phyloP scores from a whole-genome alignment of 73 alveolate genomes.

The Tetrahymena elliotti region DNA sequence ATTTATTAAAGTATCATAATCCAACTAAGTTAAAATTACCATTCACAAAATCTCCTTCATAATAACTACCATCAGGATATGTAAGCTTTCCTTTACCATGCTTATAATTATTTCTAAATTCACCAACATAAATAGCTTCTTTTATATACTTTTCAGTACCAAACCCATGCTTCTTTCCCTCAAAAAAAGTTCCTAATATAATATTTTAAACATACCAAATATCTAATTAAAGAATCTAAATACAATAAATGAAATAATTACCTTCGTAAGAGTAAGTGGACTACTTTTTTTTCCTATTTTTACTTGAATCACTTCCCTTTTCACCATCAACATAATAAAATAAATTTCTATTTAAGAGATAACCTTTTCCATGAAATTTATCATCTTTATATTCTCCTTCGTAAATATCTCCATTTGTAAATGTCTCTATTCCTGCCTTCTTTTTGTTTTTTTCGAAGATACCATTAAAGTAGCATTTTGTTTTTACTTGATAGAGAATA shows the following conservation, averaged over 20 bases:
- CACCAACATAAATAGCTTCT: slow-evolving; percentile 16
- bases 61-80: slow-evolving; percentile 13
- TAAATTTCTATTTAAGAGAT: not conserved
- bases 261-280: slow-evolving; percentile 22
- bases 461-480: slow-evolving; percentile 37
- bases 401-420: slow-evolving; percentile 42
- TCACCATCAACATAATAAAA: not conserved
- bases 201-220: not conserved
- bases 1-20: too few relatives aligned
- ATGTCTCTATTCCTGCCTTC: slow-evolving; percentile 22
- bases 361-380: slow-evolving; percentile 21
- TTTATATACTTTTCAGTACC: slow-evolving; percentile 17
- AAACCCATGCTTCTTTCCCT: slow-evolving; percentile 7
- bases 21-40: not conserved
- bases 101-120: not conserved
- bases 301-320: not conserved
- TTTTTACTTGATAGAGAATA: not conserved
- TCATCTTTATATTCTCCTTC: slow-evolving; percentile 26
- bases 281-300: not conserved
- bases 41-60: slow-evolving; percentile 26
- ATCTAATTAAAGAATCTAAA: not conserved
- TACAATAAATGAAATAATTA: not conserved
- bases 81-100: slow-evolving; percentile 29
- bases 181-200: not conserved
- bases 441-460: slow-evolving; percentile 8